A percentile compares a stretch with the other conserved stretches of the same genome.
phyloP scores from a whole-genome alignment of 2,329 filamentous ascomycete genomes.

The Fulvia fulva region DNA sequence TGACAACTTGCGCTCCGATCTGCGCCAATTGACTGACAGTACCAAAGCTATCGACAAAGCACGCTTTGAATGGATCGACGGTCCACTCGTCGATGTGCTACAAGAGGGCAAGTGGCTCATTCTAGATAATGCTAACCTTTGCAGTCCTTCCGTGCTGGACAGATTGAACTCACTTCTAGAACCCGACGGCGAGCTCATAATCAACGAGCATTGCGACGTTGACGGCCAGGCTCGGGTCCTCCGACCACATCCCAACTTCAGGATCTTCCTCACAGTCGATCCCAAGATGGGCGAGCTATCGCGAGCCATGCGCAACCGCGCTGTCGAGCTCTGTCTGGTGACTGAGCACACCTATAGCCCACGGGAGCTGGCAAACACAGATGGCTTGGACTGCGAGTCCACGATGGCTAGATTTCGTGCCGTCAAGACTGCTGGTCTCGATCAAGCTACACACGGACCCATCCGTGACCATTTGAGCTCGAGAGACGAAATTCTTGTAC shows the following conservation, averaged over 20 bases:
- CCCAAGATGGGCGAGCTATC: constrained; percentile 89
- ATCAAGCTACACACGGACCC: background rate
- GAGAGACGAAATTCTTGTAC: constrained; percentile 16
- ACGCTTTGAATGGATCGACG: constrained; percentile 94
- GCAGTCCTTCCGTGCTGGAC: constrained; percentile 90
- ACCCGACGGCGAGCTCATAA: constrained; percentile 77
- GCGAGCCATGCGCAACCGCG: constrained; percentile 92
- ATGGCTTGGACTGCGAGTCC: constrained; percentile 26
- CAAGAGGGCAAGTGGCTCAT: constrained; percentile 87
- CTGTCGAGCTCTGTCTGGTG: constrained; percentile 76
- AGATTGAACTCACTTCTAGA: constrained; percentile 91
- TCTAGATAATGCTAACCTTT: constrained; percentile 95
- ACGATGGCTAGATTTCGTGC: constrained; percentile 27
- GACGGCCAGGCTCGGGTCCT: constrained; percentile 79
- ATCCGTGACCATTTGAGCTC: constrained; percentile 24
- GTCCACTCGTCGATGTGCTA: constrained; percentile 82
- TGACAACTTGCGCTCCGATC: constrained; percentile 5
- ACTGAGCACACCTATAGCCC: background rate
- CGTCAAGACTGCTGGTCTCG: constrained; percentile 1
- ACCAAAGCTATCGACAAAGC: constrained; percentile 59
- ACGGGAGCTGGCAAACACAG: constrained; percentile 9
- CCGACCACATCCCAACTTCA: constrained; percentile 77
- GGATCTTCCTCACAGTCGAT: constrained; percentile 91
- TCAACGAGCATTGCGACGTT: constrained; percentile 86
- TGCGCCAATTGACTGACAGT: constrained; percentile 10